Evolutionary conservation across 306 rosid species (phyloP).

Genomic region (Sesbania bispinosa): DNA sequence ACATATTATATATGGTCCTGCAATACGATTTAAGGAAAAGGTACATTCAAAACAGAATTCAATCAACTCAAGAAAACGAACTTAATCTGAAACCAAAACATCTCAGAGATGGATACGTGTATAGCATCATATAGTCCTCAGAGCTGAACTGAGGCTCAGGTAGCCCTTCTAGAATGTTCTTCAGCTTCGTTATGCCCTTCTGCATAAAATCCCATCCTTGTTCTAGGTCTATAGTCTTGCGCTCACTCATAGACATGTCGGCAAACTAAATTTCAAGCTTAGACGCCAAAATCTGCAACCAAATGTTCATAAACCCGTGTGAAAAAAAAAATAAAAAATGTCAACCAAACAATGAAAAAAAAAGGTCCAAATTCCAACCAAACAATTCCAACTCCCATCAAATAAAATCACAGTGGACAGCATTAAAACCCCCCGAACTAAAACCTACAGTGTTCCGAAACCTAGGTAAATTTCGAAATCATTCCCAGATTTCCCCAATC

Average conservation of each 20-base stretch:
- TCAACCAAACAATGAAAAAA: background rate
- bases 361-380: background rate
- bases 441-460: conserved; percentile 18
- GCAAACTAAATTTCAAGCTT: conserved; percentile 8
- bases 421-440: conserved; percentile 17
- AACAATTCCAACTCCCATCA: background rate
- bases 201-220: conserved; percentile 67
- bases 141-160: conserved; percentile 54
- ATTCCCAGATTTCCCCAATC: conserved; percentile 3
- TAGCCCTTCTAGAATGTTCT: conserved; percentile 60
- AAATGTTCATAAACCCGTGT: background rate
- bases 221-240: conserved; percentile 51
- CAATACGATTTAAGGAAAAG: conserved; percentile 31
- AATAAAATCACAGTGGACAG: background rate
- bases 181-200: conserved; percentile 55
- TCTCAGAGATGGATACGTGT: conserved; percentile 37
- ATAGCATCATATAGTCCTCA: conserved; percentile 56
- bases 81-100: background rate
- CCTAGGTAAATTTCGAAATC: no score
- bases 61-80: background rate
- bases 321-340: background rate
- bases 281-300: conserved; percentile 21
- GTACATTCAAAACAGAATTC: background rate
- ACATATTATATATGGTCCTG: conserved; percentile 79
- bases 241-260: conserved; percentile 42